Evolutionary conservation across 2,329 filamentous ascomycete genomes (phyloP).

Genomic region (Aureobasidium sp.): DNA sequence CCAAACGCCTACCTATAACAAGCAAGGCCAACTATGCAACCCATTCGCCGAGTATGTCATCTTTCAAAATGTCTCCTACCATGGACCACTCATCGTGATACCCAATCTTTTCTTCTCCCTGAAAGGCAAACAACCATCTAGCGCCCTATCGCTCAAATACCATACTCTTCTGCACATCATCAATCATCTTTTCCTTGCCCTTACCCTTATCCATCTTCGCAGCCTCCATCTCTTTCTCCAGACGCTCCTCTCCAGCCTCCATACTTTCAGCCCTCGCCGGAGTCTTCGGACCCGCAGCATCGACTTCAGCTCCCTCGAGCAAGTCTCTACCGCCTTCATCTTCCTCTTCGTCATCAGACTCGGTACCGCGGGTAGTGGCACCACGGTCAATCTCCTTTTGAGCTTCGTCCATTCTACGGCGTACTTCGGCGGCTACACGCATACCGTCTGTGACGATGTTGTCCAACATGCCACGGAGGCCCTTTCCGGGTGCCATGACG

Average conservation of each 20-base stretch:
- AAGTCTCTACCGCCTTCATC: slow-evolving; percentile 68
- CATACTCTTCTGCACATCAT: slow-evolving; percentile 37
- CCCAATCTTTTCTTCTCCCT: background rate
- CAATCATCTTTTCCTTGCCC: slow-evolving; percentile 30
- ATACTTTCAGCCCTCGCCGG: background rate
- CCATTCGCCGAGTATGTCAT: too few species aligned
- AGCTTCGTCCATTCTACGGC: slow-evolving; percentile 94
- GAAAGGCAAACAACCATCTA: background rate
- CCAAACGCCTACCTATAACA: too few species aligned
- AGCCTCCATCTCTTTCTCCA: slow-evolving; percentile 21
- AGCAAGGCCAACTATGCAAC: too few species aligned
- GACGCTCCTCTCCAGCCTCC: background rate
- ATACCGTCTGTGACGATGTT: slow-evolving; percentile 99
- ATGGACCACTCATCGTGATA: too few species aligned
- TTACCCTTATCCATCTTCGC: slow-evolving; percentile 30
- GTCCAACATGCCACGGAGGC: slow-evolving; percentile 92
- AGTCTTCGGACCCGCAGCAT: slow-evolving; percentile 26
- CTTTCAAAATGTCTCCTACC: too few species aligned
- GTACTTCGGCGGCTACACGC: slow-evolving; percentile 93
- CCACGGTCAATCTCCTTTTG: slow-evolving; percentile 92
- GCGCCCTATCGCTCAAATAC: slow-evolving; percentile 36
- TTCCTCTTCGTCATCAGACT: slow-evolving; percentile 71
- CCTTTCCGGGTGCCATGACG: slow-evolving; percentile 72
- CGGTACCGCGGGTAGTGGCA: slow-evolving; percentile 60
- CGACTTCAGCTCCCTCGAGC: slow-evolving; percentile 55